These are phyloP conservation scores for Phytomonas sp. DNA, from an alignment of 208 protist genomes.

Conservation along the genomic window DNA sequence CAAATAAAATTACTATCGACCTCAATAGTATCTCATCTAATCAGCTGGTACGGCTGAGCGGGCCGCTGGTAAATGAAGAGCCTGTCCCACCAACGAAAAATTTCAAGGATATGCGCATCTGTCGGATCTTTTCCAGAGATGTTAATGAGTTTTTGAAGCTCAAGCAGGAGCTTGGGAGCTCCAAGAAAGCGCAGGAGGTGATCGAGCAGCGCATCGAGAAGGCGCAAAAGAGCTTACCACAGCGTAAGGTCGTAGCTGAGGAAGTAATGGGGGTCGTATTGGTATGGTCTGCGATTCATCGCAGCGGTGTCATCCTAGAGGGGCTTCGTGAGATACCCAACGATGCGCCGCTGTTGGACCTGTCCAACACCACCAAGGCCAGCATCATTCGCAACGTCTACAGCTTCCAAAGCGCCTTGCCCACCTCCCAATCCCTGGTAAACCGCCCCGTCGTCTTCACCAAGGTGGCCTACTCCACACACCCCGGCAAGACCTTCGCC, in stretches of 20 bases:
- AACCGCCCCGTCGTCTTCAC: slow-evolving; percentile 52
- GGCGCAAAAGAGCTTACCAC: slow-evolving; percentile 10
- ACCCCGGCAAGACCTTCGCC: slow-evolving; percentile 52
- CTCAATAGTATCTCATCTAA: slow-evolving; percentile 37
- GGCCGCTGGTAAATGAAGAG: slow-evolving; percentile 41
- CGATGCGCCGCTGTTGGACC: slow-evolving; percentile 8
- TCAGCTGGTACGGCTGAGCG: slow-evolving; percentile 39
- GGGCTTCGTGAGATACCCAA: slow-evolving; percentile 17
- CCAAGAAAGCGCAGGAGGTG: slow-evolving; percentile 32
- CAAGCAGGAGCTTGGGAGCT: slow-evolving; percentile 34
- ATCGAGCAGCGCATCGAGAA: slow-evolving; percentile 25
- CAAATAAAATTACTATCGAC: slow-evolving; percentile 64
- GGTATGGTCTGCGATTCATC: slow-evolving; percentile 69
- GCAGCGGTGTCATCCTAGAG: slow-evolving; percentile 62
- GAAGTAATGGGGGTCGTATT: slow-evolving; percentile 35
- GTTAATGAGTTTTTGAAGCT: slow-evolving; percentile 56
- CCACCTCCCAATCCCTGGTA: slow-evolving; percentile 57
- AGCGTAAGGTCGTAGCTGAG: slow-evolving; percentile 31
- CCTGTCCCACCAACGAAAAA: slow-evolving; percentile 45
- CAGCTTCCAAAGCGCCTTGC: slow-evolving; percentile 71
- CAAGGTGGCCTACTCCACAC: slow-evolving; percentile 54
- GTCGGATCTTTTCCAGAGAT: slow-evolving; percentile 46
- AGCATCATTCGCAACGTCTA: slow-evolving; percentile 71
- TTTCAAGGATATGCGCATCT: slow-evolving; percentile 76
- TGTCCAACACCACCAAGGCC: background rate